phyloP scores from a whole-genome alignment of 352 stramenopile genomes.

The Blastocystis sp. region DNA sequence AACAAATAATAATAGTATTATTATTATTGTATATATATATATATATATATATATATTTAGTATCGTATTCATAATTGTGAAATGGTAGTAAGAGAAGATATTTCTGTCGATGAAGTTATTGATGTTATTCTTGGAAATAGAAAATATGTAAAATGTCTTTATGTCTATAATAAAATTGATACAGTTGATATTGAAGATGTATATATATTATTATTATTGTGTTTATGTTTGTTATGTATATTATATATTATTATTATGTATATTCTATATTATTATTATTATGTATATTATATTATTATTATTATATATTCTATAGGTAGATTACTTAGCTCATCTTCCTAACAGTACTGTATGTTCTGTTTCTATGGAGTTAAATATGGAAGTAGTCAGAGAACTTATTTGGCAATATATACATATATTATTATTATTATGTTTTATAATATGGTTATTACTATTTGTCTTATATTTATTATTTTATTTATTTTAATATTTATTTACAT shows the following conservation, averaged over 20 bases:
- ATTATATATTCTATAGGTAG: neutral
- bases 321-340: constrained; percentile 9
- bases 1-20: neutral
- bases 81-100: constrained; percentile 83
- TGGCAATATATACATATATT: no score
- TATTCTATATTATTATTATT: neutral
- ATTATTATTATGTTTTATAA: no score
- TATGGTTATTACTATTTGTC: no score
- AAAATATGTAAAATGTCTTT: constrained; percentile 94
- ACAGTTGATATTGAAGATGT: constrained; percentile 95
- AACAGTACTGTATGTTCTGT: constrained; percentile 25
- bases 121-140: constrained; percentile 89
- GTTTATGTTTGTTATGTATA: neutral
- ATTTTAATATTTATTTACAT: no score
- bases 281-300: neutral
- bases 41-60: constrained; percentile 55
- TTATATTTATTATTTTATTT: no score
- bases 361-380: constrained; percentile 78
- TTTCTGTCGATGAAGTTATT: constrained; percentile 85
- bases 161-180: constrained; percentile 99
- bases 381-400: constrained; percentile 75
- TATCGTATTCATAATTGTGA: constrained; percentile 94
- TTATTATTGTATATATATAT: neutral
- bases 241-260: neutral
- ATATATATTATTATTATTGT: constrained; percentile 49